Conservation (phyloP, 768 basidiomycete genomes). For the Clavaria fumosa region DNA sequence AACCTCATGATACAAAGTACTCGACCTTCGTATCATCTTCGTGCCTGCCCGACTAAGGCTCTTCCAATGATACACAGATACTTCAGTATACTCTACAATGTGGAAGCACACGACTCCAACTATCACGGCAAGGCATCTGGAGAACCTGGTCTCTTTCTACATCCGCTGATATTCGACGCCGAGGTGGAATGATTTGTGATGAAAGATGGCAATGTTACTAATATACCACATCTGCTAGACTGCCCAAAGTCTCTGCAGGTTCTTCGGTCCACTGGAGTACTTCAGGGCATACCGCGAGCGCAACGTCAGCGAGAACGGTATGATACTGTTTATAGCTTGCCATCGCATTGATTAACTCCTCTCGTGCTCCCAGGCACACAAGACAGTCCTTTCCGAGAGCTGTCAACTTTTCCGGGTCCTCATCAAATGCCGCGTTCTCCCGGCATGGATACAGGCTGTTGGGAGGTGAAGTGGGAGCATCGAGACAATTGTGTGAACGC, state of each 20-base stretch:
- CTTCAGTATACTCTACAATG: slow-evolving; percentile 37
- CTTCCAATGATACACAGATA: slow-evolving; percentile 14
- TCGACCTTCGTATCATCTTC: slow-evolving; percentile 2
- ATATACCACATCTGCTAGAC: slow-evolving; percentile 22
- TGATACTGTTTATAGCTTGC: no score
- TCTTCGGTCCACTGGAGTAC: slow-evolving; percentile 52
- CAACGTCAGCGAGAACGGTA: no score
- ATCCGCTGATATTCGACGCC: slow-evolving; percentile 44
- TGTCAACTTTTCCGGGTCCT: slow-evolving; percentile 26
- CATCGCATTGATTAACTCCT: no score
- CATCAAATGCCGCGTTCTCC: slow-evolving; percentile 41
- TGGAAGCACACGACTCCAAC: slow-evolving; percentile 33
- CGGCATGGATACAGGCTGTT: slow-evolving; percentile 44
- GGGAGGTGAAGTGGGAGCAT: slow-evolving; percentile 70
- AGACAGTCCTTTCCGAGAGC: neutral
- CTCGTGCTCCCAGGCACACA: neutral
- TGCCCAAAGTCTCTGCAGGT: slow-evolving; percentile 32
- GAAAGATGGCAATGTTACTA: neutral
- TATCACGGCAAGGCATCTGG: slow-evolving; percentile 13
- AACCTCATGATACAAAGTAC: slow-evolving; percentile 37
- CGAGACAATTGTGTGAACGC: slow-evolving; percentile 64
- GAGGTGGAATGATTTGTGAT: slow-evolving; percentile 28
- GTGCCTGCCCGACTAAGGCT: slow-evolving; percentile 1
- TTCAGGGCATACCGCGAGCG: slow-evolving; percentile 21
- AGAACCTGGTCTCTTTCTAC: slow-evolving; percentile 27